Evolutionary conservation across 2,329 filamentous ascomycete species (phyloP), one percentile per base, ranked within the genome.

Genomic region (Fusarium decemcellulare): DNA sequence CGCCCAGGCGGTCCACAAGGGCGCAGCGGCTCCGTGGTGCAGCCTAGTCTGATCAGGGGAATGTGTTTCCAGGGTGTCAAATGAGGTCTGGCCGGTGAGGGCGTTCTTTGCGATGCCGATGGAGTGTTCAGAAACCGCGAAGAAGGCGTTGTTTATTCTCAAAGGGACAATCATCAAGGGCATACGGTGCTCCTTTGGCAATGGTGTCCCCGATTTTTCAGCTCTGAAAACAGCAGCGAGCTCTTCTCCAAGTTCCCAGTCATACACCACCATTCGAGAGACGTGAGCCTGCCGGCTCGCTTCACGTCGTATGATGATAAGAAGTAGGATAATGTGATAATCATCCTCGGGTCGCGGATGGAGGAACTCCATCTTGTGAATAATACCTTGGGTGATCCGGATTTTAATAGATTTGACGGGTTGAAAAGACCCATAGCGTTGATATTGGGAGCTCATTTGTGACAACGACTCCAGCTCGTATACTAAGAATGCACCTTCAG

Each of bases 321-420:
- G 81, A 11, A 97, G 82, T 5, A 98, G 84, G n/a, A 97, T 91
- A 44, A 97, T 88, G 72, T 91, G 90, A 57, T 90, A 84, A 10
- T 89, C 85, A 64, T 95, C 90, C 56, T 89, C 86, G 1, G 86
- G 80, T 10, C 86, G 85, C 8, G 94, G 93, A 63, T 92, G 89
- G 4, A 99, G 84, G 69, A 98, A 99, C 23, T 94, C 92, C 85
- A 98, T 91, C 72, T 93, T 92, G 72, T 95, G 85, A 59, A 98
- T 93, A n/a, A 91, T 85, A 1, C 93, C 94, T 8, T 90, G 87
- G 8, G 94, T 83, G 10, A 78, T 69, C 10, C 85, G 83, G 16
- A 83, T 74, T 16, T 80, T 75, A 40, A 72, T 77, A 1, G 77
- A 79, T 63, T 84, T 84, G 60, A 97, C 86, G 2, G 92, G 92